Evolutionary conservation across 495 filamentous ascomycete genomes (phyloP).

Genomic region (Xylaria longipes): DNA sequence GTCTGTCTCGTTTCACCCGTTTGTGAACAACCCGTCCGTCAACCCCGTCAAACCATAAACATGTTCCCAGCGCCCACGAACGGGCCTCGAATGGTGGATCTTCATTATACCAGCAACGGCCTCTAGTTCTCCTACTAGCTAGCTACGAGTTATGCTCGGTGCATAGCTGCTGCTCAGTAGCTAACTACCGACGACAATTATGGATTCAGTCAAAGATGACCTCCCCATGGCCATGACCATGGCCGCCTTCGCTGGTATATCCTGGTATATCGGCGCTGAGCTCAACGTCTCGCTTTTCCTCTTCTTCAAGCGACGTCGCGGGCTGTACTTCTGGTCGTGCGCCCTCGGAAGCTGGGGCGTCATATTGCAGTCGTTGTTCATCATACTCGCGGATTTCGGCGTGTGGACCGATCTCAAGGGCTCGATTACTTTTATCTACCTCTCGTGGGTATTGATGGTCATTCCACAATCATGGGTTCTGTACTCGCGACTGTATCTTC

Average conservation of each 20-base stretch:
- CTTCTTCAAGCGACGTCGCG: conserved; percentile 58
- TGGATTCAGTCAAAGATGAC: conserved; percentile 23
- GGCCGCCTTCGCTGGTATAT: conserved; percentile 59
- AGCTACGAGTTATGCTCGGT: conserved; percentile 11
- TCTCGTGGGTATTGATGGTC: conserved; percentile 45
- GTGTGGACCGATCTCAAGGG: conserved; percentile 35
- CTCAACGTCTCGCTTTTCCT: conserved; percentile 62
- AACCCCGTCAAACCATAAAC: conserved; percentile 13
- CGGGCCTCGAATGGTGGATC: conserved; percentile 19
- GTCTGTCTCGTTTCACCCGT: conserved; percentile 12
- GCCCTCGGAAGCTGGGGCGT: conserved; percentile 56
- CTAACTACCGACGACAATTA: conserved; percentile 9
- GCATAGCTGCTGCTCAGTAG: conserved; percentile 18
- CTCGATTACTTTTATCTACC: conserved; percentile 41
- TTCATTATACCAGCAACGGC: background rate
- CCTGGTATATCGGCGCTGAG: conserved; percentile 63
- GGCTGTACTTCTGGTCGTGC: conserved; percentile 66
- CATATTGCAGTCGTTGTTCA: conserved; percentile 45
- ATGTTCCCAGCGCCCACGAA: conserved; percentile 21
- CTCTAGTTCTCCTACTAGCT: background rate
- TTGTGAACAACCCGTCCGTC: background rate
- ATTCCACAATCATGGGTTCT: conserved; percentile 43
- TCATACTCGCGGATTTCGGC: conserved; percentile 45
- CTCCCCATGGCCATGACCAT: conserved; percentile 46
- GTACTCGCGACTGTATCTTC: conserved; percentile 51